Evolutionary conservation across 805 yeast species (phyloP), one percentile per base, ranked within the genome.

Genomic region (Grigorovia transvaalensis): DNA sequence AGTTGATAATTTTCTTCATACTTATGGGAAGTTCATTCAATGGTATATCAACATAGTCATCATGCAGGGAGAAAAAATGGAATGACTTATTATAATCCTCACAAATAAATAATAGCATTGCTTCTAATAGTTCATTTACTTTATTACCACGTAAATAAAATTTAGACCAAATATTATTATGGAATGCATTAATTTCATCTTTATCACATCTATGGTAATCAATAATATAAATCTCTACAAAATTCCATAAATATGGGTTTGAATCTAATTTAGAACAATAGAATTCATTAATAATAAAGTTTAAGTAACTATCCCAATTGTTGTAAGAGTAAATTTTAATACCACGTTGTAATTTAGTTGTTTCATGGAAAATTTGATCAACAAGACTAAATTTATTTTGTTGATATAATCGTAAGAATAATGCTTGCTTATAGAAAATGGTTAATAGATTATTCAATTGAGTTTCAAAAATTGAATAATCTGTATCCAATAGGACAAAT

Each of bases 401-500:
- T 47, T 56, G 58, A 48, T 58, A 62, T 40, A 67, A 49, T n/a
- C 55, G 53, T 15, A 63, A 43, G 49, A 65, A 57, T 15, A 64
- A 44, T 18, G 59, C 51, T 48, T 61, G 62, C 40, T 61, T 64
- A 48, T 58, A 64, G 52, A 62, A 60, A 13, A 65, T 41, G 9
- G 57, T 55, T 43, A 67, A 50, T 27, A 67, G 51, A 2, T 45
- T 48, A 9, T 54, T 50, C 8, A 67, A 27, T 47, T 64, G 65
- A 2, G 52, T 50, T 40, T 51, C 56, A 50, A 66, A 58, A 3
- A 54, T 20, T 17, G 66, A 57, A 33, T 63, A 63, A 46, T 71
- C 71, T 51, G 73, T 66, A 50, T 73, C 73, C 52, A 73, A 56
- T 13, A 72, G 66, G 11, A 71, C 61, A 35, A 73, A 61, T 12